Conservation (phyloP, 1,284 basidiomycete genomes). For the Phlebopus sp. region DNA sequence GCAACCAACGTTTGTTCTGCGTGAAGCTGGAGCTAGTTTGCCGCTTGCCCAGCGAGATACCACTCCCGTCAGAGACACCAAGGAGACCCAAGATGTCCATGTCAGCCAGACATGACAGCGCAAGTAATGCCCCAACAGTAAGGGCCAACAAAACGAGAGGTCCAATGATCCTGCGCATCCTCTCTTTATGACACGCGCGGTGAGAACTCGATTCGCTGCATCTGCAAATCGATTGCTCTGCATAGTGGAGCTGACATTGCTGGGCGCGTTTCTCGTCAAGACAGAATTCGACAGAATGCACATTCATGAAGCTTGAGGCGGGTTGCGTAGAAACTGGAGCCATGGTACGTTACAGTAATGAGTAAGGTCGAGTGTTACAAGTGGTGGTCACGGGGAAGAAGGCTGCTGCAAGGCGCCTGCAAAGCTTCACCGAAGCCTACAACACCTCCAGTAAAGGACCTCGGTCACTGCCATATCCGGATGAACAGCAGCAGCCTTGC, state of each 20-base stretch:
- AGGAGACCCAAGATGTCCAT: conserved; percentile 23
- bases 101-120: conserved; percentile 32
- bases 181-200: conserved; percentile 36
- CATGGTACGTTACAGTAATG: conserved; percentile 21
- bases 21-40: conserved; percentile 36
- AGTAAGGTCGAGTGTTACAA: conserved; percentile 2
- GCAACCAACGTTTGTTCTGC: conserved; percentile 36
- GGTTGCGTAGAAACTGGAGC: conserved; percentile 26
- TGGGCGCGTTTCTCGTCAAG: conserved; percentile 18
- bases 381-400: conserved; percentile 7
- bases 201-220: conserved; percentile 25
- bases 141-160: conserved; percentile 33
- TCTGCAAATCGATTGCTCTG: conserved; percentile 17
- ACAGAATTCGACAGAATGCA: conserved; percentile 7
- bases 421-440: too few relatives aligned
- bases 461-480: conserved; percentile 1
- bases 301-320: conserved; percentile 21
- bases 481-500: too few relatives aligned
- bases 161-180: conserved; percentile 35
- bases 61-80: conserved; percentile 13
- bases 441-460: too few relatives aligned
- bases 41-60: conserved; percentile 33
- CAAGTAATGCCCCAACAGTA: conserved; percentile 29
- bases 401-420: not conserved
- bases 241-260: conserved; percentile 27